Evolutionary conservation across 441 rosid species (phyloP), one percentile per base, ranked within the genome.

Genomic region (Erodium chrysanthum): DNA sequence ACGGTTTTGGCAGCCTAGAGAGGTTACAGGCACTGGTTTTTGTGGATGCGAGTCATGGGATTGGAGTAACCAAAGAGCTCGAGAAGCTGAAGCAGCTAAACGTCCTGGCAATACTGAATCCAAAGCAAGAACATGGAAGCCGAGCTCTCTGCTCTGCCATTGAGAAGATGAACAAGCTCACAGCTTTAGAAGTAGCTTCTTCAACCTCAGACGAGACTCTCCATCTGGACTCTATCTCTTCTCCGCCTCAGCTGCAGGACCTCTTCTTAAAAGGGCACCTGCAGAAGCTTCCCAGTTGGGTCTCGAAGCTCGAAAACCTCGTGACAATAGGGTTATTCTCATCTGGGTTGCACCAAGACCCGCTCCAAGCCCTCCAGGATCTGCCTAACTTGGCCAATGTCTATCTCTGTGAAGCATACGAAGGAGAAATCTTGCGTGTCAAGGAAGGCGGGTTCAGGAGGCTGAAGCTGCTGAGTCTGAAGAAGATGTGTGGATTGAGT

Each of bases 231-330:
- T 27, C 67, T 11, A 25, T 70, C 3, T 15, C 56, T 50, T 0
- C 50, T 64, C 73, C 73, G 1, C 73, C 73, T 10, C 73, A 22
- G 44, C 73, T 70, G 15, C 59, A 64, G 50, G 46, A 67, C 37
- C 63, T 70, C 20, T 65, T 46, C 64, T 25, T 70, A 27, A 29
- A 17, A 27, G 73, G 73, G 22, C 62, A 40, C 4, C 33, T 65
- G 12, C 42, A 46, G 58, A 64, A 14, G 15, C 50, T 70, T 0
- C 73, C 73, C 18, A 14, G 21, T 1, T 70, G 73, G 73, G 64
- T 70, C 7, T 11, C 18, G 22, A 9, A 50, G 6, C 68, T 70
- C 27, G 31, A 27, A 9, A 56, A 18, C 48, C 62, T 64, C 11
- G 50, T 37, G 23, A 50, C 40, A 52, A 27, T 64, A 20, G 27